phyloP scores from a whole-genome alignment of 768 basidiomycete species.

The Kwoniella bestiolae region DNA sequence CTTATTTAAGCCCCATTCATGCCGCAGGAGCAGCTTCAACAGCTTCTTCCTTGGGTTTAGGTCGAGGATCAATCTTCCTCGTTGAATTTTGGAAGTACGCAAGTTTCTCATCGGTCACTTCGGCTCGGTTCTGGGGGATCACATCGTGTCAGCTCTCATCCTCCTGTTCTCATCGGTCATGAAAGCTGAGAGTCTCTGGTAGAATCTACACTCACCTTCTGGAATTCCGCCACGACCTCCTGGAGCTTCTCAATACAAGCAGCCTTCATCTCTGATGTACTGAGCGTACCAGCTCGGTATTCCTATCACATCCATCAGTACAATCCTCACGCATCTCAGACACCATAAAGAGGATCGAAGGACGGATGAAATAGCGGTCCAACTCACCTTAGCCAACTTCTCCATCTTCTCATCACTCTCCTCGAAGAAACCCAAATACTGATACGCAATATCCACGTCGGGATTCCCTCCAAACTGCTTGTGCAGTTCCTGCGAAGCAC shows the following conservation, averaged over 20 bases:
- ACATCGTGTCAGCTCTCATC: constrained; percentile 7
- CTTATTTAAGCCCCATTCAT: not conserved
- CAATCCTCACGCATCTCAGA: too few species aligned
- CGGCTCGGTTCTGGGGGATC: constrained; percentile 69
- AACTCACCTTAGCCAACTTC: constrained; percentile 73
- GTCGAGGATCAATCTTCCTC: constrained; percentile 68
- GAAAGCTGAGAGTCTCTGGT: too few species aligned
- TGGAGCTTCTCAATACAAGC: constrained; percentile 83
- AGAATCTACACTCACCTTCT: constrained; percentile 64
- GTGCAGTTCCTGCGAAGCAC: constrained; percentile 96
- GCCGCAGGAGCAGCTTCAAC: constrained; percentile 5
- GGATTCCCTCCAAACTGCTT: constrained; percentile 82
- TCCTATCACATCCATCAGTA: constrained; percentile 66
- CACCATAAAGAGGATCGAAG: too few species aligned
- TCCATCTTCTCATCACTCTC: constrained; percentile 90
- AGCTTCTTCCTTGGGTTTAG: constrained; percentile 21
- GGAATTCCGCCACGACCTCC: constrained; percentile 81
- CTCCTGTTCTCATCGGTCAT: too few species aligned
- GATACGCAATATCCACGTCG: constrained; percentile 93
- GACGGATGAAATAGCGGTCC: not conserved
- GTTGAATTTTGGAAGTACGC: constrained; percentile 77
- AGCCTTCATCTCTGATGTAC: constrained; percentile 90
- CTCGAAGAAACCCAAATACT: constrained; percentile 92
- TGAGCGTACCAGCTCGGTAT: constrained; percentile 81
- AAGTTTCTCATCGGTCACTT: constrained; percentile 77